These are phyloP conservation scores for Hordeum vulgare DNA, from an alignment of 176 grass and related monocot genomes.

Conservation along the genomic window DNA sequence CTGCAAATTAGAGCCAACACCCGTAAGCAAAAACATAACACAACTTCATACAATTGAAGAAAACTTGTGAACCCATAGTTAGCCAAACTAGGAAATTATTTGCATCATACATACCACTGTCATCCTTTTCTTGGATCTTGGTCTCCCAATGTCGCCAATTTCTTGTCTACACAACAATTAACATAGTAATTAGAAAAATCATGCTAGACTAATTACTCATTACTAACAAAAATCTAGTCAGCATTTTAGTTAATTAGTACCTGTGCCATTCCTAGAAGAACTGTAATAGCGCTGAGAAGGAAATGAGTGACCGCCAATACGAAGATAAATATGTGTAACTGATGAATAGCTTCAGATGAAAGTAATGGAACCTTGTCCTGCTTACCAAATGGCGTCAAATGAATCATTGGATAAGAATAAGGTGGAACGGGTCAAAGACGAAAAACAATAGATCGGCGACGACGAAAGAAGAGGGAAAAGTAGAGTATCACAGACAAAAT, in stretches of 20 bases:
- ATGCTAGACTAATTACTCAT: background rate
- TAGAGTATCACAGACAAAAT: background rate
- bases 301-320: slow-evolving; percentile 72
- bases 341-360: slow-evolving; percentile 58
- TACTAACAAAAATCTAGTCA: background rate
- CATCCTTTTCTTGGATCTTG: slow-evolving; percentile 31
- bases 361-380: slow-evolving; percentile 73
- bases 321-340: slow-evolving; percentile 94
- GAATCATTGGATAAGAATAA: background rate
- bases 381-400: background rate
- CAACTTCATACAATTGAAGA: background rate
- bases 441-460: background rate
- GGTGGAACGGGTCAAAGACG: background rate
- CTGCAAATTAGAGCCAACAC: slow-evolving; percentile 17
- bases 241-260: slow-evolving; percentile 6
- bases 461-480: background rate
- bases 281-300: slow-evolving; percentile 55
- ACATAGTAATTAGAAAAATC: background rate
- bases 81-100: background rate
- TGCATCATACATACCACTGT: slow-evolving; percentile 35
- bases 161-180: slow-evolving; percentile 32
- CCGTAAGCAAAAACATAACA: background rate
- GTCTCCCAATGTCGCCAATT: slow-evolving; percentile 63
- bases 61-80: background rate
- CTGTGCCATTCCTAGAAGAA: slow-evolving; percentile 65